phyloP scores from a whole-genome alignment of 306 rosid species.

The Quercus glauca region DNA sequence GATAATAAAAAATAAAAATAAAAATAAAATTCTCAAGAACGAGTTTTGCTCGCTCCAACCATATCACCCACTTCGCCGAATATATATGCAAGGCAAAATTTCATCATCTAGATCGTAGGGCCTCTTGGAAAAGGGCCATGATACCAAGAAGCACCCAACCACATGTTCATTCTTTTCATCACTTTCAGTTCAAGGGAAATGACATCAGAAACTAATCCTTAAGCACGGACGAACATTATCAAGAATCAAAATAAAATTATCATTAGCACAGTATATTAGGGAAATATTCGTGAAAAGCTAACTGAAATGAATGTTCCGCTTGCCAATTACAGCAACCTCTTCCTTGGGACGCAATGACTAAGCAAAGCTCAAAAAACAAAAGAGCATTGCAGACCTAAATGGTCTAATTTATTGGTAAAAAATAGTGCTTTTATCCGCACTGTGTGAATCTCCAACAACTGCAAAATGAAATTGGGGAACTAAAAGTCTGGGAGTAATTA shows the following conservation, averaged over 20 bases:
- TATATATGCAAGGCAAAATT: no score
- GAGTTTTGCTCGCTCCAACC: no score
- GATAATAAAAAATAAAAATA: no score
- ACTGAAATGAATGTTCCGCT: conserved; percentile 30
- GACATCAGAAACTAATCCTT: background rate
- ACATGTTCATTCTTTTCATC: no score
- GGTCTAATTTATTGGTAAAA: conserved; percentile 53
- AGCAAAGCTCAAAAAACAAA: conserved; percentile 38
- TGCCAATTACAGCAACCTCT: conserved; percentile 42
- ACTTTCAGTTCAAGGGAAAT: no score
- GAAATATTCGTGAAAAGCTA: background rate
- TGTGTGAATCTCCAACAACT: conserved; percentile 31
- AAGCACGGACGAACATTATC: background rate
- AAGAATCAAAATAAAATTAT: background rate
- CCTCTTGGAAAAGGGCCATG: no score
- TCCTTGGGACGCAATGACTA: conserved; percentile 20
- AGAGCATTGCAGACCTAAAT: conserved; percentile 45
- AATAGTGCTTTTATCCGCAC: conserved; percentile 32
- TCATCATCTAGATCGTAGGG: no score
- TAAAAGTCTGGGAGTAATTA: conserved; percentile 20
- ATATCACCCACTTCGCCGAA: no score
- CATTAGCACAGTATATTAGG: background rate
- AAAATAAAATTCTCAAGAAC: no score
- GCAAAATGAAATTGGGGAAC: conserved; percentile 35
- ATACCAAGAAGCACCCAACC: no score